Evolutionary conservation across 805 yeast genomes (phyloP).

Genomic region (Yarrowia phangngaensis): DNA sequence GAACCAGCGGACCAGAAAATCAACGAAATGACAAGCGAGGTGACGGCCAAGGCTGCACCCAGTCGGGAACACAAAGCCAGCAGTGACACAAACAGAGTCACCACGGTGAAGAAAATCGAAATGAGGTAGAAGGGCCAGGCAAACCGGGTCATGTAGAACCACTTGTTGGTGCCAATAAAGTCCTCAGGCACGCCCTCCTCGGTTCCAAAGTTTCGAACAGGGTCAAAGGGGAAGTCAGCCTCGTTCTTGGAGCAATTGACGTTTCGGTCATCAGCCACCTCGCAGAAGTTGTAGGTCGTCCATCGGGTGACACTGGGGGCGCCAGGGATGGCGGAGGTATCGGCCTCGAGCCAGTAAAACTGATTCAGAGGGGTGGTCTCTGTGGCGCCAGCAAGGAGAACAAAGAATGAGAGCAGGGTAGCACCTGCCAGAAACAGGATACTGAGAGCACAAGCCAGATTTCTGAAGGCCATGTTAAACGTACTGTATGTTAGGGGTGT

Average conservation of each 20-base stretch:
- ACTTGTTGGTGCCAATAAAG: slow-evolving; percentile 50
- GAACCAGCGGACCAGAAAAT: slow-evolving; percentile 48
- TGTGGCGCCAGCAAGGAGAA: slow-evolving; percentile 62
- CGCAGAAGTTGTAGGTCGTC: slow-evolving; percentile 72
- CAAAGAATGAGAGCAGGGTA: slow-evolving; percentile 54
- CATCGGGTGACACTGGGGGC: slow-evolving; percentile 57
- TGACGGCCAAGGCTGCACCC: slow-evolving; percentile 35
- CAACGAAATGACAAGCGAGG: slow-evolving; percentile 34
- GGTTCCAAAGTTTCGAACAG: slow-evolving; percentile 65
- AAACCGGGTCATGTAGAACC: slow-evolving; percentile 64
- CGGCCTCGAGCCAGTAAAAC: slow-evolving; percentile 79
- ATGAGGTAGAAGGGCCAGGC: slow-evolving; percentile 61
- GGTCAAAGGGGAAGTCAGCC: slow-evolving; percentile 86
- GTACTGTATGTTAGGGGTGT: too few relatives aligned
- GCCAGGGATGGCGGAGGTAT: slow-evolving; percentile 52
- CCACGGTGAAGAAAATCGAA: slow-evolving; percentile 52
- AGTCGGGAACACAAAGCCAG: slow-evolving; percentile 34
- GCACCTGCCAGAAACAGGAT: slow-evolving; percentile 45
- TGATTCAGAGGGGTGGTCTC: slow-evolving; percentile 52
- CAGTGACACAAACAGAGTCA: slow-evolving; percentile 44
- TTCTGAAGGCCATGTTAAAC: slow-evolving; percentile 33
- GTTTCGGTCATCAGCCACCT: slow-evolving; percentile 47
- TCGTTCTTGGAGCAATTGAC: slow-evolving; percentile 49
- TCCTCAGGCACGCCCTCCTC: slow-evolving; percentile 50
- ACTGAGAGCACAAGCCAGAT: slow-evolving; percentile 38